Evolutionary conservation across 2,329 filamentous ascomycete genomes (phyloP).

Genomic region (Hypoxylon sp.): DNA sequence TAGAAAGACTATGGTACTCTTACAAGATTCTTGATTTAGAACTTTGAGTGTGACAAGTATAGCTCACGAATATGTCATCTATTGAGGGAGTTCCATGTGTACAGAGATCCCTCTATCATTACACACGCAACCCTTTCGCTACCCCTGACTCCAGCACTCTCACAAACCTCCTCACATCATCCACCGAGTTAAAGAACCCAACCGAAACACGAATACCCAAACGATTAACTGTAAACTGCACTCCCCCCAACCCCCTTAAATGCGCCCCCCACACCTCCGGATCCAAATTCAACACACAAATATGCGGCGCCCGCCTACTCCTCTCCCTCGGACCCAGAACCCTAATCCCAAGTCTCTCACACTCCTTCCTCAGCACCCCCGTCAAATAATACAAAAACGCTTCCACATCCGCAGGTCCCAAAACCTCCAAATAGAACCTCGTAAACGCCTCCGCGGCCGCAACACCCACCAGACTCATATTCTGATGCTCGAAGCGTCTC

Average conservation of each 20-base stretch:
- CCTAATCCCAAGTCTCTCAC: constrained; percentile 43
- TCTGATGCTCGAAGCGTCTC: constrained; percentile 53
- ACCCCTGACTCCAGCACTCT: constrained; percentile 26
- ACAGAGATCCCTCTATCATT: background rate
- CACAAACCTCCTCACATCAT: constrained; percentile 45
- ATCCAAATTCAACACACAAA: constrained; percentile 50
- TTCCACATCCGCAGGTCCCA: constrained; percentile 49
- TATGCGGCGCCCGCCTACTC: constrained; percentile 49
- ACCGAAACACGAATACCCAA: constrained; percentile 51
- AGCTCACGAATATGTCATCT: background rate
- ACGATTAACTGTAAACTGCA: constrained; percentile 47
- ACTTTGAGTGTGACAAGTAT: too few relatives aligned
- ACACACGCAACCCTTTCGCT: constrained; percentile 25
- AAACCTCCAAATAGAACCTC: constrained; percentile 49
- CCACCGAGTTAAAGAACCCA: constrained; percentile 49
- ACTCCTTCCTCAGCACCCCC: constrained; percentile 42
- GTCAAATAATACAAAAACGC: constrained; percentile 49
- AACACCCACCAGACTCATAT: constrained; percentile 49
- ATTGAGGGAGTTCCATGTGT: background rate
- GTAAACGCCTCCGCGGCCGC: constrained; percentile 49
- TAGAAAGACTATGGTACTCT: too few relatives aligned
- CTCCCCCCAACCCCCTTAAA: constrained; percentile 32
- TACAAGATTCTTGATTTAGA: too few relatives aligned
- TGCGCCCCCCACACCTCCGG: constrained; percentile 45
- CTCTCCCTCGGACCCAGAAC: constrained; percentile 46